A percentile compares a stretch with the other conserved stretches of the same genome.
Conservation (phyloP, 257 asterid genomes). For the Echites panduratus region DNA sequence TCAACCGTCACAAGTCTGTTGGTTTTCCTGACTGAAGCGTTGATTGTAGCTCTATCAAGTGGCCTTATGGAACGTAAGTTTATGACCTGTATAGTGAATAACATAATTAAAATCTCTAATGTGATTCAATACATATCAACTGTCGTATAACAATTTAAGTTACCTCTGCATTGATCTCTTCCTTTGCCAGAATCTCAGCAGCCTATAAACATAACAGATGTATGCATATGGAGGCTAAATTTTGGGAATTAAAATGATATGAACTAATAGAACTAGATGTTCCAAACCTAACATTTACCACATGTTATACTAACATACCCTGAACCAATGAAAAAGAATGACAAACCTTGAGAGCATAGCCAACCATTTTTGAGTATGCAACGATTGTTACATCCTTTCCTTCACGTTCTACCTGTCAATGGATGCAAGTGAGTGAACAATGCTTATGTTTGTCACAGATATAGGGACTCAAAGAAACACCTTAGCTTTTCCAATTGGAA, state of each 20-base stretch:
- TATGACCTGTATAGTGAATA: slow-evolving; percentile 39
- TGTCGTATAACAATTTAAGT: not conserved
- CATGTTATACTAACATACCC: not conserved
- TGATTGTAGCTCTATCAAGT: slow-evolving; percentile 69
- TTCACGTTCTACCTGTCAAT: slow-evolving; percentile 31
- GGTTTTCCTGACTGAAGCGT: slow-evolving; percentile 76
- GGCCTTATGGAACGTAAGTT: slow-evolving; percentile 84
- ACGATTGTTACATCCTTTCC: slow-evolving; percentile 42
- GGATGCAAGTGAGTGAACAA: not conserved
- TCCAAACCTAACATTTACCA: not conserved
- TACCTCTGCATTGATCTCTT: slow-evolving; percentile 80
- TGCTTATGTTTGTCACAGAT: not conserved
- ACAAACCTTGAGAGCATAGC: slow-evolving; percentile 47
- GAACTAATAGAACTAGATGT: not conserved
- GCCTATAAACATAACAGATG: slow-evolving; percentile 37
- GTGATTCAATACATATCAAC: not conserved
- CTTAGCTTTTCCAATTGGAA: slow-evolving; percentile 50
- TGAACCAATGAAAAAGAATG: not conserved
- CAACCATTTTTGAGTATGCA: slow-evolving; percentile 48
- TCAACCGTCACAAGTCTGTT: slow-evolving; percentile 76
- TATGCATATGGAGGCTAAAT: not conserved
- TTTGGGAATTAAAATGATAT: not conserved
- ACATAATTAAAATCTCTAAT: not conserved
- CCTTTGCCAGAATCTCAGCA: slow-evolving; percentile 70
- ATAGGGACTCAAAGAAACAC: slow-evolving; percentile 17